Base-by-base conservation (phyloP, 2,329 filamentous ascomycete genomes). In the Ramularia endophylla region DNA sequence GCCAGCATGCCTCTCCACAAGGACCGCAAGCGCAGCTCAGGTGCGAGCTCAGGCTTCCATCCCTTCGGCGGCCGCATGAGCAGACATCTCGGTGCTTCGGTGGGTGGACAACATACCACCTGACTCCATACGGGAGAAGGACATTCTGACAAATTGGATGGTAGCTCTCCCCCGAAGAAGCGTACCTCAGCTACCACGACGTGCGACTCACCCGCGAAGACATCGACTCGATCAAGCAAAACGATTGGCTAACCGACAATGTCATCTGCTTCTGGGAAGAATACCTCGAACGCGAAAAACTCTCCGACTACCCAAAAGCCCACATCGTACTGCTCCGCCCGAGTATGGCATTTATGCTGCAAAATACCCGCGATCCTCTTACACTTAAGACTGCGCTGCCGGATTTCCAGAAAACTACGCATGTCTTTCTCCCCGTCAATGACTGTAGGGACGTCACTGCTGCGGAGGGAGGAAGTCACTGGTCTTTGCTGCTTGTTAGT, bases 241-340 rank as follows among this genome's bases (percentile, higher is more conserved):
- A 85, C 65, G 92, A 95, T 72, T 98, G 92, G 92, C 73, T 98
- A 38, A 95, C 90, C 31, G 92, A 98, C 64, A 95, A 95, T 70
- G 89, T 88, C 55, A 97, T 98, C 53, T 83, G 87, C 37, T 97
- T 98, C 63, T 98, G 92, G 90, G 86, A 97, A 75, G 90, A 97
- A 68, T 89, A 85, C 62, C 80, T 98, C 51, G 92, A 98, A 65
- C 86, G 81, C 48, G 90, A 97, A 70, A 81, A 87, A 47, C 81
- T 98, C 19, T 72, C 73, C 20, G 78, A 80, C 54, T 94, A 85
- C 61, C 85, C 86, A 8, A 81, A 85, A 59, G 87, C 87, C 15
- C 79, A 87, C 50, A 95, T 98, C 61, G 75, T 90, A 46, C 85
- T 98, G 42, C 81, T 98, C 19, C 85, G 90, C 9, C 92, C 92